Base-by-base conservation (phyloP, 108 stramenopile genomes). In the Skeletonema potamos region DNA sequence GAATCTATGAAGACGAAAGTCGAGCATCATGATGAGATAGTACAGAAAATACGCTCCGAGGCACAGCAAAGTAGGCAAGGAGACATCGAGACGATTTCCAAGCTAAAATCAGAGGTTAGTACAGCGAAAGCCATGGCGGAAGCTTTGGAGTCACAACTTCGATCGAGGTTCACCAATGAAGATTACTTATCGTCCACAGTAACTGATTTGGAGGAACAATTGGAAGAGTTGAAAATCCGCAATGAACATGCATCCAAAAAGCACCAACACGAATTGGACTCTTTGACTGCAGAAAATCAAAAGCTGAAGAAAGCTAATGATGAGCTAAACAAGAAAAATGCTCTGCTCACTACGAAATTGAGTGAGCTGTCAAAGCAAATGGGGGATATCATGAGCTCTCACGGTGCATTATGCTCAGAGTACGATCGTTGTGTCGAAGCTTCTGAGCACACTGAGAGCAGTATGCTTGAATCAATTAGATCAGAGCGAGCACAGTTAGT, bases 121-220 rank as follows among this genome's bases (percentile, higher is more conserved):
- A 83, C 85, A 6, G 62, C 81, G 6, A 83, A 77, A 61, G 85
- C 85, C 17, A 80, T 86, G 82, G 65, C 79, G 22, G 82, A 86
- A 66, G 85, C 82, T 24, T 27, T 86, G 27, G 85, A 86, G 36
- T 62, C 68, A 15, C 81, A 86, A 54, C 79, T 86, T 29, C 69
- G 82, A 62, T 81, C 82, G 20, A 72, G 72, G 6, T 86, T 86
- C 39, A 83, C 79, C 24, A 81, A 83, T 41, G 81, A 83, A 48
- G 82, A 86, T 41, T 81, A 83, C 30, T 72, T 86, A 28, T 76
- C 76, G 10, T 70, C 70, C 22, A 72, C 82, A 39, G 85, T 86
- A 6, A 34, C 68, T 15, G 70, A 78, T 30, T 62, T 86, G 44
- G 82, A 86, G 67, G 75, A 60, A 24, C 65, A 83, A 24, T 34